These are phyloP conservation scores for Colletotrichum costaricense DNA, from an alignment of 2,329 filamentous ascomycete genomes.

Conservation along the genomic window DNA sequence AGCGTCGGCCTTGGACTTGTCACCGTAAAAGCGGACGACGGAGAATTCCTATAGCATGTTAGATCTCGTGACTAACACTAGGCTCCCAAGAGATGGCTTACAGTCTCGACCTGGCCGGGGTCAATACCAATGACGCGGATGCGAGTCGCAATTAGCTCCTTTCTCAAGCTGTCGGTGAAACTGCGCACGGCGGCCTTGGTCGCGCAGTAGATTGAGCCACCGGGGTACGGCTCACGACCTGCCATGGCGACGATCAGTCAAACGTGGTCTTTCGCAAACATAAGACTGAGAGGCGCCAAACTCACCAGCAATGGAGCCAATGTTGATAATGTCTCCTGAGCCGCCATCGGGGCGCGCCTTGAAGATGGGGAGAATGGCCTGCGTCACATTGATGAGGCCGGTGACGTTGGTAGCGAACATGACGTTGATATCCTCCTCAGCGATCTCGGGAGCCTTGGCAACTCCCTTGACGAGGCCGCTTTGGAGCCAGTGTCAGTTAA, in stretches of 20 bases:
- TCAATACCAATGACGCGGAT: constrained; percentile 91
- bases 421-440: constrained; percentile 80
- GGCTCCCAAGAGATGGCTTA: constrained; percentile 47
- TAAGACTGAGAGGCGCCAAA: not conserved
- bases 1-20: constrained; percentile 88
- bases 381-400: constrained; percentile 95
- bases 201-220: constrained; percentile 92
- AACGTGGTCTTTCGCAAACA: not conserved
- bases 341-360: constrained; percentile 80
- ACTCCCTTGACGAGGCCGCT: constrained; percentile 92
- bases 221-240: constrained; percentile 83
- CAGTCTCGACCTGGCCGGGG: constrained; percentile 92
- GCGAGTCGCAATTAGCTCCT: constrained; percentile 83
- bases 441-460: constrained; percentile 86
- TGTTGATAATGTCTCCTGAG: constrained; percentile 92
- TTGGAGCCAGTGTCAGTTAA: constrained; percentile 30
- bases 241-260: not conserved
- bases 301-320: constrained; percentile 87
- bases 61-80: not conserved
- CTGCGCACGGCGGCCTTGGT: constrained; percentile 89
- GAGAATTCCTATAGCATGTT: constrained; percentile 76
- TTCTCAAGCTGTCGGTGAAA: constrained; percentile 85
- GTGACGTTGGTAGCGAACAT: constrained; percentile 97
- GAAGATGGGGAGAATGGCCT: constrained; percentile 87
- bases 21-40: constrained; percentile 87